phyloP scores from a whole-genome alignment of 805 yeast species.

The Ogataea degrootiae region DNA sequence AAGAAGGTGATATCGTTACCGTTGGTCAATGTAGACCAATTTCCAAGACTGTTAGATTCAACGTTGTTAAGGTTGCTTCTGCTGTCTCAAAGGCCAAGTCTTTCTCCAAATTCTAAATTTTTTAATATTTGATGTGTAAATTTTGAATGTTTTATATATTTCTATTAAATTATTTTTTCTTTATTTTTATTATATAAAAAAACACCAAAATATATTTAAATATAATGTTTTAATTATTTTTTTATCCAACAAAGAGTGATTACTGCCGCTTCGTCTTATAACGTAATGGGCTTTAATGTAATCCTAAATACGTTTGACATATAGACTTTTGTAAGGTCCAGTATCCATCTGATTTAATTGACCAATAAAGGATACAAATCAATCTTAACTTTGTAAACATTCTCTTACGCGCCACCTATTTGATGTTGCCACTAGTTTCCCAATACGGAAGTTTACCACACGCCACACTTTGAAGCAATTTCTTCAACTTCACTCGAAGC shows the following conservation, averaged over 20 bases:
- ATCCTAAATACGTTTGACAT: too few relatives aligned
- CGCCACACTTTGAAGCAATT: too few relatives aligned
- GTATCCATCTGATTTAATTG: too few relatives aligned
- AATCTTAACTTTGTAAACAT: too few relatives aligned
- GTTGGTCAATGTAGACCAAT: slow-evolving; percentile 99
- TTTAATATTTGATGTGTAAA: slow-evolving; percentile 1
- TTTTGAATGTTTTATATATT: slow-evolving; percentile 1
- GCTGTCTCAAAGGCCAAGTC: slow-evolving; percentile 88
- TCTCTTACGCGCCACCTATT: too few relatives aligned
- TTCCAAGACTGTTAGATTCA: slow-evolving; percentile 99
- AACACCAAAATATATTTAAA: slow-evolving; percentile 4
- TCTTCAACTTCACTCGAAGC: too few relatives aligned
- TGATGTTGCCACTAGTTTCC: too few relatives aligned
- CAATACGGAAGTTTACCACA: too few relatives aligned
- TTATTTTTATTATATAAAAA: background rate
- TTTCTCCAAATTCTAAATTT: slow-evolving; percentile 88
- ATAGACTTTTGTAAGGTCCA: too few relatives aligned
- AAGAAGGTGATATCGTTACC: slow-evolving; percentile 97
- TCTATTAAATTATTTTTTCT: slow-evolving; percentile 2
- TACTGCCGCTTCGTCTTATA: too few relatives aligned
- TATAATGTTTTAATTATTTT: slow-evolving; percentile 3
- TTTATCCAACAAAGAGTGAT: background rate
- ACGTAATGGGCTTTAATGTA: too few relatives aligned
- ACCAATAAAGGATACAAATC: too few relatives aligned
- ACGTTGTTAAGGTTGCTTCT: slow-evolving; percentile 93